These are phyloP conservation scores for Mycena leptocephala DNA, from an alignment of 768 basidiomycete species.

Conservation along the genomic window DNA sequence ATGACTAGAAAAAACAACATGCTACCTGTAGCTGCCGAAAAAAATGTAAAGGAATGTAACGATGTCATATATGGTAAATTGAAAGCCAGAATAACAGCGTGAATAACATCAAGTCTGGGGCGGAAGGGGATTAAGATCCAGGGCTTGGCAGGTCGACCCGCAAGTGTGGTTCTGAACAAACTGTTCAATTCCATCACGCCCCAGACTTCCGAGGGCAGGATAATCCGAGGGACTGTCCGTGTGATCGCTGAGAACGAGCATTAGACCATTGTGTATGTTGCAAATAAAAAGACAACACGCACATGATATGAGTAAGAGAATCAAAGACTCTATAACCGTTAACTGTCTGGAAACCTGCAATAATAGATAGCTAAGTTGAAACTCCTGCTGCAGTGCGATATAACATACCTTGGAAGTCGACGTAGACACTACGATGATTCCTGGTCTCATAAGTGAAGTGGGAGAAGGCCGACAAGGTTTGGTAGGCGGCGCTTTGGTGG, in stretches of 20 bases:
- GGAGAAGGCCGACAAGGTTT: neutral
- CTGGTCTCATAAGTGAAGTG: slow-evolving; percentile 2
- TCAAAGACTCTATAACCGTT: neutral
- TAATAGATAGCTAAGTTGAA: neutral
- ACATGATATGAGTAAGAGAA: neutral
- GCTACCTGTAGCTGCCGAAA: no score
- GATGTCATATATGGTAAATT: no score
- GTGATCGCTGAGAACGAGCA: no score
- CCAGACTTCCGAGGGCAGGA: neutral
- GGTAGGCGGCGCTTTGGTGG: neutral
- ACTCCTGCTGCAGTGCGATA: neutral
- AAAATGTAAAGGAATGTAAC: no score
- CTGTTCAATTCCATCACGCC: neutral
- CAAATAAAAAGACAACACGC: neutral
- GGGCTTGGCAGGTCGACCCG: neutral
- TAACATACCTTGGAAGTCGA: neutral
- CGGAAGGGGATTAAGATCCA: neutral
- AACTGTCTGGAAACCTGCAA: neutral
- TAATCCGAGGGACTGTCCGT: no score
- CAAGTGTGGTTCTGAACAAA: neutral
- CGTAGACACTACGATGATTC: slow-evolving; percentile 1
- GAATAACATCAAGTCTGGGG: neutral
- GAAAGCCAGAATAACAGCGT: neutral
- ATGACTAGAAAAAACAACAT: no score
- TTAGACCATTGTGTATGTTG: no score